These are phyloP conservation scores for Claviceps maximensis DNA, from an alignment of 2,329 filamentous ascomycete species.

Conservation along the genomic window DNA sequence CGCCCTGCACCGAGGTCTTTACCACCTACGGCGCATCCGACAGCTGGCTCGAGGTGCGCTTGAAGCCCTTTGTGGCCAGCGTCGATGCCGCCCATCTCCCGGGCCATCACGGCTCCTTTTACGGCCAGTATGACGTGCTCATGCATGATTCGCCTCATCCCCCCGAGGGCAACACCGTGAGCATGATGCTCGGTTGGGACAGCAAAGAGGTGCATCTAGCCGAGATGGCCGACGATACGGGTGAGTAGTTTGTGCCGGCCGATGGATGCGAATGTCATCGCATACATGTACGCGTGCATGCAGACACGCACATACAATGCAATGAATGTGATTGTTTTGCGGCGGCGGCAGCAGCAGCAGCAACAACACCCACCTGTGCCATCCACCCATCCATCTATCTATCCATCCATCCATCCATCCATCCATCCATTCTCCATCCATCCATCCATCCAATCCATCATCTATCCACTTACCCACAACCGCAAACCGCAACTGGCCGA, in stretches of 20 bases:
- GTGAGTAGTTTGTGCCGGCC: too few relatives aligned
- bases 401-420: too few relatives aligned
- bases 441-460: not conserved
- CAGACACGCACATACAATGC: too few relatives aligned
- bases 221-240: conserved; percentile 17
- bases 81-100: conserved; percentile 12
- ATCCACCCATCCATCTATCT: too few relatives aligned
- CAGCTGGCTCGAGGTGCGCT: conserved; percentile 17
- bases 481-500: not conserved
- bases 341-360: too few relatives aligned
- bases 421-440: not conserved
- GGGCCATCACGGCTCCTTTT: conserved; percentile 20
- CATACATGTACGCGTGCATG: too few relatives aligned
- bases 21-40: conserved; percentile 20
- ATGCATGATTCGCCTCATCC: conserved; percentile 15
- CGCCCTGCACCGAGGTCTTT: conserved; percentile 26
- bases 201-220: conserved; percentile 24
- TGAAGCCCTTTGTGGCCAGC: conserved; percentile 16
- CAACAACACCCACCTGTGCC: not conserved
- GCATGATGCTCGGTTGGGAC: conserved; percentile 26
- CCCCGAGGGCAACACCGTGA: conserved; percentile 17
- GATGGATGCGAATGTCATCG: too few relatives aligned
- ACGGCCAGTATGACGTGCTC: conserved; percentile 20
- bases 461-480: too few relatives aligned
- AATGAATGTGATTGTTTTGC: too few relatives aligned